phyloP scores from a whole-genome alignment of 2,329 filamentous ascomycete genomes.

The Aureobasidium sp. region DNA sequence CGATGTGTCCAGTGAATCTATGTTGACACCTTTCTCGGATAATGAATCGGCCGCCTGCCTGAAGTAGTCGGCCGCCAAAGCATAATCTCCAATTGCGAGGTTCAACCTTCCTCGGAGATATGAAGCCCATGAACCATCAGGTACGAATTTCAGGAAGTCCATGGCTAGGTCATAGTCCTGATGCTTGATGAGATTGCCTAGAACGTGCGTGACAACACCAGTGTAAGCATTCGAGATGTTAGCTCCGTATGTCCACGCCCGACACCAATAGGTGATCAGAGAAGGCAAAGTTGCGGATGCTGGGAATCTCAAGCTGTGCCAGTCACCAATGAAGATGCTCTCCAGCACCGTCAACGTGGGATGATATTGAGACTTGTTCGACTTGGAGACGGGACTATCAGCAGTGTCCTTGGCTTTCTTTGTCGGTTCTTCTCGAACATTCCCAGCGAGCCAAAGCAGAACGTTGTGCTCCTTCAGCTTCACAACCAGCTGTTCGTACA shows the following conservation, averaged over 20 bases:
- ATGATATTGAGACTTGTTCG: slow-evolving; percentile 7
- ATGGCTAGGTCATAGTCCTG: slow-evolving; percentile 45
- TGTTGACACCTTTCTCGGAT: slow-evolving; percentile 20
- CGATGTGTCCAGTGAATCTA: slow-evolving; percentile 37
- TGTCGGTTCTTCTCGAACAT: slow-evolving; percentile 42
- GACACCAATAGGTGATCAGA: slow-evolving; percentile 41
- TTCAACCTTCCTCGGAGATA: slow-evolving; percentile 81
- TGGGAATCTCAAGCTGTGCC: slow-evolving; percentile 29
- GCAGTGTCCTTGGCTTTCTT: slow-evolving; percentile 14
- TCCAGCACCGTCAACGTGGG: slow-evolving; percentile 31
- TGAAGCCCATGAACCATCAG: slow-evolving; percentile 51
- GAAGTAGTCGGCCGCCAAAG: slow-evolving; percentile 67
- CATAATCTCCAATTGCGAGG: slow-evolving; percentile 66
- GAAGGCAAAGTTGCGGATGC: slow-evolving; percentile 23
- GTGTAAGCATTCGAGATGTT: slow-evolving; percentile 34
- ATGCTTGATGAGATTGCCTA: slow-evolving; percentile 39
- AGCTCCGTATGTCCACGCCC: slow-evolving; percentile 38
- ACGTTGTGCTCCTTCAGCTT: slow-evolving; percentile 68
- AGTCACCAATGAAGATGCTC: slow-evolving; percentile 37
- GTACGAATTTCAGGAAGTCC: slow-evolving; percentile 60
- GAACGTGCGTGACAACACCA: slow-evolving; percentile 33
- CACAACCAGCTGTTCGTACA: slow-evolving; percentile 64
- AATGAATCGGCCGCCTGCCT: slow-evolving; percentile 56
- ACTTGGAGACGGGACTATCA: background rate
- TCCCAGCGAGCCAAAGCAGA: slow-evolving; percentile 56